Percentiles rank a stretch among this genome's conserved stretches.
Conservation (phyloP, 1,284 basidiomycete species). For the Melampsora americana region DNA sequence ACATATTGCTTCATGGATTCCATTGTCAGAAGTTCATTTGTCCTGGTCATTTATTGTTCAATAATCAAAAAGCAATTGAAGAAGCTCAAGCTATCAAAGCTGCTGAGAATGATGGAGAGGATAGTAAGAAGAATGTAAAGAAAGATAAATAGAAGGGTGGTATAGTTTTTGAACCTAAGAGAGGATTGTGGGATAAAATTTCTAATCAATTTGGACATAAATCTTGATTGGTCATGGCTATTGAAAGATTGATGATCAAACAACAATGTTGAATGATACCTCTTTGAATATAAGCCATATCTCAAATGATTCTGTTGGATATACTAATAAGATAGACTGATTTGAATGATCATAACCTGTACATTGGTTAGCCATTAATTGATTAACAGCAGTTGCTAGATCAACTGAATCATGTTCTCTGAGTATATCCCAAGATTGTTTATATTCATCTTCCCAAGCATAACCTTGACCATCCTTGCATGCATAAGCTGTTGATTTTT, state of each 20-base stretch:
- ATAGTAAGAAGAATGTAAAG: too few relatives aligned
- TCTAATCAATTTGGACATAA: conserved; percentile 91
- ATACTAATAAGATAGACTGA: not conserved
- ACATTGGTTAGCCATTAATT: conserved; percentile 77
- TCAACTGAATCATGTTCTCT: conserved; percentile 93
- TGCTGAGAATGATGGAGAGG: too few relatives aligned
- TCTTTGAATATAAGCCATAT: conserved; percentile 79
- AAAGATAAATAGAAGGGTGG: too few relatives aligned
- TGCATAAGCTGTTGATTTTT: conserved; percentile 40
- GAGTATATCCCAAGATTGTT: conserved; percentile 92
- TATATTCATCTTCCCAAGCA: conserved; percentile 93
- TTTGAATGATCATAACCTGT: conserved; percentile 61
- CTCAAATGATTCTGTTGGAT: conserved; percentile 59
- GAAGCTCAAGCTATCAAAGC: too few relatives aligned
- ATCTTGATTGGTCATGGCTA: conserved; percentile 90
- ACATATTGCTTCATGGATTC: too few relatives aligned
- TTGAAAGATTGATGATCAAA: conserved; percentile 81
- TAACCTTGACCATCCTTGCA: conserved; percentile 57
- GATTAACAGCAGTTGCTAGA: conserved; percentile 81
- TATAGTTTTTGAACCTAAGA: too few relatives aligned
- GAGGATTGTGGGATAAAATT: too few relatives aligned
- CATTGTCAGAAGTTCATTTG: too few relatives aligned
- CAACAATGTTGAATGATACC: conserved; percentile 95
- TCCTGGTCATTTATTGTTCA: too few relatives aligned
- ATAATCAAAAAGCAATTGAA: too few relatives aligned